Conservation (phyloP, 805 yeast genomes). For the Clavispora asparagi region DNA sequence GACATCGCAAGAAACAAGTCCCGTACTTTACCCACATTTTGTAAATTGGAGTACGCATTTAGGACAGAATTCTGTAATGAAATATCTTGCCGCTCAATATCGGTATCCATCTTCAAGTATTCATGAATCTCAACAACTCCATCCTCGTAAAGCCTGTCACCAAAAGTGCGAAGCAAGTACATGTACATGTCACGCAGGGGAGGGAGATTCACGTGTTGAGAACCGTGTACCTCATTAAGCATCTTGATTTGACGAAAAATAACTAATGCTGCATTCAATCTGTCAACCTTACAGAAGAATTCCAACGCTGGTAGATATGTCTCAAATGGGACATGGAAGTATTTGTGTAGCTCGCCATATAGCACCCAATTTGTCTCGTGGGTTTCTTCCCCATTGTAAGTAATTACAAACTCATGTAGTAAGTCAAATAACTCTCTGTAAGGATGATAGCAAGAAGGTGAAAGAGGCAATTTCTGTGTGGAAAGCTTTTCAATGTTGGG, state of each 20-base stretch:
- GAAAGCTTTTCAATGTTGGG: conserved; percentile 31
- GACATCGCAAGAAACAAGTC: conserved; percentile 58
- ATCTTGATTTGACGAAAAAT: conserved; percentile 58
- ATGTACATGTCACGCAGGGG: conserved; percentile 46
- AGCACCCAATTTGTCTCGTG: conserved; percentile 52
- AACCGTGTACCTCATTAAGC: conserved; percentile 48
- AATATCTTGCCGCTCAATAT: conserved; percentile 48
- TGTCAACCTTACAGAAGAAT: conserved; percentile 47
- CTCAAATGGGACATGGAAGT: conserved; percentile 54
- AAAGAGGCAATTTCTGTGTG: conserved; percentile 21
- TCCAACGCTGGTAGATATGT: conserved; percentile 54
- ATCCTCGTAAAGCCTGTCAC: conserved; percentile 51
- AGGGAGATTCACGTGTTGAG: conserved; percentile 10
- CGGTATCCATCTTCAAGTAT: conserved; percentile 55
- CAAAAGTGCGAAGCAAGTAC: conserved; percentile 57
- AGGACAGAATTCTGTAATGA: conserved; percentile 56
- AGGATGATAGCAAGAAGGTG: conserved; percentile 18
- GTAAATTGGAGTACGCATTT: conserved; percentile 57
- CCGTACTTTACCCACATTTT: conserved; percentile 50
- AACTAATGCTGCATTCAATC: conserved; percentile 58
- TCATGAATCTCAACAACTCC: conserved; percentile 65
- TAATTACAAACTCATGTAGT: conserved; percentile 27
- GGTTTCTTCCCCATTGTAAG: conserved; percentile 24
- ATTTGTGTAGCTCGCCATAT: conserved; percentile 51
- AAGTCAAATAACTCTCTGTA: conserved; percentile 24